phyloP scores from a whole-genome alignment of 192 early-diverging fungal species.

The Coemansia asiatica region DNA sequence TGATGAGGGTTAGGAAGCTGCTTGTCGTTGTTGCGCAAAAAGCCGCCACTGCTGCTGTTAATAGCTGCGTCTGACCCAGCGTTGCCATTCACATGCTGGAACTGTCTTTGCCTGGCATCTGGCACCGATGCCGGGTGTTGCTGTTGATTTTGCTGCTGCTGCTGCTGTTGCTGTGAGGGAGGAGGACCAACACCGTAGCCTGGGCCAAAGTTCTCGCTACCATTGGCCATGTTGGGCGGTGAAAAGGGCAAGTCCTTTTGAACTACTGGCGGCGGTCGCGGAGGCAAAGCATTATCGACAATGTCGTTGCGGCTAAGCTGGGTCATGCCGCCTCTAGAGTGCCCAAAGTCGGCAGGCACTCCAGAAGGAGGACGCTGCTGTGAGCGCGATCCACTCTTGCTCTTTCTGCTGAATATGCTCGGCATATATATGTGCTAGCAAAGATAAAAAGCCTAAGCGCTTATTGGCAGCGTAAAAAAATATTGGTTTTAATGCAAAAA shows the following conservation, averaged over 20 bases:
- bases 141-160: conserved; percentile 6
- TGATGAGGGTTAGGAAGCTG: neutral
- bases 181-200: conserved; percentile 4
- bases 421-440: conserved; percentile 37
- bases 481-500: neutral
- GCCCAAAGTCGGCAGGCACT: conserved; percentile 45
- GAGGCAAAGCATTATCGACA: conserved; percentile 4
- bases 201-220: neutral
- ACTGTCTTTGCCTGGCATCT: conserved; percentile 17
- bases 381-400: conserved; percentile 35
- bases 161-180: conserved; percentile 12
- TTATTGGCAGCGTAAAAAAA: neutral
- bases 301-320: conserved; percentile 32
- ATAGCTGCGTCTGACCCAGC: conserved; percentile 9
- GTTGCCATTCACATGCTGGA: conserved; percentile 15
- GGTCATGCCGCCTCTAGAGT: conserved; percentile 31
- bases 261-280: conserved; percentile 10
- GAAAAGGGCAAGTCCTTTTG: conserved; percentile 22
- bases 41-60: neutral
- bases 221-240: neutral
- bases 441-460: neutral
- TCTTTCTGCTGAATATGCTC: conserved; percentile 52
- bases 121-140: conserved; percentile 32
- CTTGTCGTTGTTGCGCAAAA: neutral
- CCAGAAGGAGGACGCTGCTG: conserved; percentile 39